Base-by-base conservation (phyloP, 164 flowering plant genomes). In the Kalanchoe fedtschenkoi region DNA sequence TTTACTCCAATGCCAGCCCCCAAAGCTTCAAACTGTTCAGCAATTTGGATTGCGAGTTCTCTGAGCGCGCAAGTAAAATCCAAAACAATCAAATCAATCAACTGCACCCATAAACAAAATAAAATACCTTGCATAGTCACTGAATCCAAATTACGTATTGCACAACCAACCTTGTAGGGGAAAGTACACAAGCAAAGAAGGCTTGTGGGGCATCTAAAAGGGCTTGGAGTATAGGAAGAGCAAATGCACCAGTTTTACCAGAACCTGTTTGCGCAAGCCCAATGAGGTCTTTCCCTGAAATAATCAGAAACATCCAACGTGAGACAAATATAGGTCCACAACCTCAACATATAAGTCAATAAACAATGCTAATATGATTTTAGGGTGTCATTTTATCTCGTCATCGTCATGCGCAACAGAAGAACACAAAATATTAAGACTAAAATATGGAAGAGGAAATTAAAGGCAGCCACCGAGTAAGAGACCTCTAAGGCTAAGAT, bases 201-300 rank as follows among this genome's bases (percentile, higher is more conserved):
- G 89, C 75, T 32, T 80, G 84, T 0, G 77, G 74, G 34, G 75
- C 39, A 17, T 87, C 80, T 35, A 86, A 53, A 34, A 89, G 82
- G 1, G 88, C 77, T 62, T 92, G 86, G 39, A 92, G 71, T 54
- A 92, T 88, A 2, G 97, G 96, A 55, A 92, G 74, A 7, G 95
- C 93, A 75, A 91, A 91, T n/a, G 96, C 98, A 43, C 90, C 98
- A 16, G 98, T 92, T 68, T 92, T 92, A 17, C 98, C 98, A n/a
- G 92, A 89, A 24, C 98, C 98, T 0, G 96, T 89, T 62, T 87
- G 96, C 6, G 95, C 96, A 63, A 89, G 82, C 33, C 85, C 98
- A 68, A 89, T 87, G 67, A 91, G 43, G 58, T 89, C 96, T 64
- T 79, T 88, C n/a, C 95, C 96, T 81, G 47, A 43, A 43, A 43